Evolutionary conservation across 192 early-diverging fungal species (phyloP), one percentile per base, ranked within the genome.

Genomic region (Podila horticola): DNA sequence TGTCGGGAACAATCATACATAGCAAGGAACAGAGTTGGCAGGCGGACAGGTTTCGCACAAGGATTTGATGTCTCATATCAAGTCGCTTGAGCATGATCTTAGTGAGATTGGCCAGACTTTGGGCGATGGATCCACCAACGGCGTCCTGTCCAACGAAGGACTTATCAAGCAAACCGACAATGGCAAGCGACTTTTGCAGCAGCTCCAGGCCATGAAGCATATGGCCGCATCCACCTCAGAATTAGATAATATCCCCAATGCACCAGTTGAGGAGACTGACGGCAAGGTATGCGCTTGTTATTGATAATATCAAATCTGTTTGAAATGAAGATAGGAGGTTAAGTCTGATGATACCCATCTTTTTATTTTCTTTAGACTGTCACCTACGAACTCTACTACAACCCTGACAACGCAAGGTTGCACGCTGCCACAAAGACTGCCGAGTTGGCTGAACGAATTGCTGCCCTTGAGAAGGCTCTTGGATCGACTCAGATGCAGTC

Each of bases 351-450:
- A 15, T 17, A 2, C 13, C 41, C 41, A 28, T 0, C 17, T 31
- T 30, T 33, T 30, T 30, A 13, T 33, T 61, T 8, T 17, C 30
- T 8, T 17, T 9, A 87, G 87, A 84, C 84, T 58, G 83, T 94
- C 5, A 93, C 92, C 12, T 93, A 94, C 70, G 93, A 94, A 68
- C 82, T 93, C 3, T 93, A 82, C 70, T 94, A 92, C 67, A 92
- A 88, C 22, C 92, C 92, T 17, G 87, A 90, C 34, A 85, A 89
- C 28, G 83, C 87, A 13, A 85, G 86, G 65, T 51, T 85, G 22
- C 84, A 86, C 34, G 84, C 87, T 19, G 85, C 88, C 29, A 84
- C 85, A 26, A 91, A 93, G 62, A 72, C 90, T 41, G 76, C 85
- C 10, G 88, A 93, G 19, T 69, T 95, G 11, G 94, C 94, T 64